These are phyloP conservation scores for Globisporangium radiosum DNA, from an alignment of 352 stramenopile species.

Conservation along the genomic window DNA sequence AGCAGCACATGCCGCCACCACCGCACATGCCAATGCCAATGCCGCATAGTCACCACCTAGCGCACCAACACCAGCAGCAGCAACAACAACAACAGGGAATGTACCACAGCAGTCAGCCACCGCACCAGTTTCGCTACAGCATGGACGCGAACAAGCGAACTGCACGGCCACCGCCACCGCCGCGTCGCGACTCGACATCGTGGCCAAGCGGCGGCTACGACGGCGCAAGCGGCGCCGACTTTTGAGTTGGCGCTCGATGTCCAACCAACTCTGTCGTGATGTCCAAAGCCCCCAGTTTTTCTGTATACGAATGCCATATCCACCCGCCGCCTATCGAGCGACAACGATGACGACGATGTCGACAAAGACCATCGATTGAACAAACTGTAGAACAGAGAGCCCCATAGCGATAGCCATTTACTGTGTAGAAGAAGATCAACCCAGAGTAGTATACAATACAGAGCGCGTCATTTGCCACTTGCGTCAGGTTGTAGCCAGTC, in stretches of 20 bases:
- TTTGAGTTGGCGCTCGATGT: constrained; percentile 12
- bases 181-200: constrained; percentile 44
- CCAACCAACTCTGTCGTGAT: background rate
- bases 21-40: constrained; percentile 10
- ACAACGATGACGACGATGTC: too few species aligned
- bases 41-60: constrained; percentile 15
- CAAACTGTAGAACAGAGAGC: background rate
- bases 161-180: constrained; percentile 17
- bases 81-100: constrained; percentile 30
- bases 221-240: constrained; percentile 16
- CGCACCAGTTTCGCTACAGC: constrained; percentile 61
- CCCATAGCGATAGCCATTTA: background rate
- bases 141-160: constrained; percentile 34
- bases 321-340: too few species aligned
- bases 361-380: background rate
- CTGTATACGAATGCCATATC: too few species aligned
- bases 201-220: constrained; percentile 54
- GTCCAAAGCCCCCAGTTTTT: background rate
- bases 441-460: too few species aligned
- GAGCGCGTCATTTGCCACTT: too few species aligned
- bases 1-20: constrained; percentile 19
- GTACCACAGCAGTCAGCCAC: constrained; percentile 22
- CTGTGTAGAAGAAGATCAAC: too few species aligned
- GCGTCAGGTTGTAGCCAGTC: too few species aligned
- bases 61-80: constrained; percentile 16